Evolutionary conservation across 2,329 filamentous ascomycete species (phyloP), one percentile per base, ranked within the genome.

Genomic region (Neurospora sp.): DNA sequence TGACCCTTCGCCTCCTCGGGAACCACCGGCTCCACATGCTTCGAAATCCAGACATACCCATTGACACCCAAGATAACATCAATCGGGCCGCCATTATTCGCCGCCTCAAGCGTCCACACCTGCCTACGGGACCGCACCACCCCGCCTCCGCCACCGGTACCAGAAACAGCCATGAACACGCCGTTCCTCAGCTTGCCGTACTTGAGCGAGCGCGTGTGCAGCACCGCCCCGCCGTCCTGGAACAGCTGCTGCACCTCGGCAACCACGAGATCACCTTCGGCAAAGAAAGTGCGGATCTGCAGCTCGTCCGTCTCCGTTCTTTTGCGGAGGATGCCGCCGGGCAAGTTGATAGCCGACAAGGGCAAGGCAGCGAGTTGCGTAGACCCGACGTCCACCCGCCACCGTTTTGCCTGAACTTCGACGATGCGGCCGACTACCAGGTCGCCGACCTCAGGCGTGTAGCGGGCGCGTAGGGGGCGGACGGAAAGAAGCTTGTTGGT

Each of bases 401-500:
- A 99, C 68, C 95, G 89, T 79, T 90, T 89, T 41, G 92, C 90
- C 80, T 97, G 93, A n/a, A 99, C 96, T 80, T 96, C 93, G 73
- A 96, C 89, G 76, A 99, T 97, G 73, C 96, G 89, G 43, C 96
- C 96, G 15, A 99, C 90, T 2, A 99, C 92, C 4, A 99, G 86
- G 81, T 99, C 96, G 75, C 96, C 96, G 72, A 99, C 97, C 80
- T 97, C 95, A 39, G 96, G 96, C 1, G 89, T 93, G 83, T 99
- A 99, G 72, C 96, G 91, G 19, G 96, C 94, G 72, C 94, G 92
- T 3, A 99, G 86, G 6, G 96, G 93, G 1, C 91, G 89, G 70
- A 99, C 92, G 2, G 93, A 97, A 74, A 99, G 89, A 66, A 99
- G 89, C 80, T 97, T 98, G 86, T 99, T 99, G 71, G 95, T 98